Evolutionary conservation across 2,329 filamentous ascomycete genomes (phyloP).

Genomic region (Claviceps quebecensis): DNA sequence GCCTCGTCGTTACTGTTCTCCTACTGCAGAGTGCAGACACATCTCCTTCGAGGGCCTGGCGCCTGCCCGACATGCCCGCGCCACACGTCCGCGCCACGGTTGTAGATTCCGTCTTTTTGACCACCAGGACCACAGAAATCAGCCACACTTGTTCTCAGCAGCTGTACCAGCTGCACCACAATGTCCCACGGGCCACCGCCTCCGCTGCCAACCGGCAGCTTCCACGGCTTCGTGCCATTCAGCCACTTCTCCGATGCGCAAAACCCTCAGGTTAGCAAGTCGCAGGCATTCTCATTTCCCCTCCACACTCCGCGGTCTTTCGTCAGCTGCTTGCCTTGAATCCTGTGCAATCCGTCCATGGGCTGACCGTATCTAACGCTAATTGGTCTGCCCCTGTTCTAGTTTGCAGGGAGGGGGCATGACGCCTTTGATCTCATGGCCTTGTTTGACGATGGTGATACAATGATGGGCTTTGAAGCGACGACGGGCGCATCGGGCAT

Average conservation of each 20-base stretch:
- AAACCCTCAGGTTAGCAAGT: constrained; percentile 3
- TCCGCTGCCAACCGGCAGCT: constrained; percentile 4
- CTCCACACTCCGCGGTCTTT: neutral
- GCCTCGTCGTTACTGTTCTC: neutral
- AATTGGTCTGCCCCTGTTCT: neutral
- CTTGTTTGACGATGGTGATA: constrained; percentile 24
- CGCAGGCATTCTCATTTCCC: neutral
- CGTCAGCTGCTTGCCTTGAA: neutral
- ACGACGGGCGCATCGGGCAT: too few relatives aligned
- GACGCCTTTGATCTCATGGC: constrained; percentile 28
- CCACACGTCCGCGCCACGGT: constrained; percentile 3
- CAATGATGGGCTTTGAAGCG: too few relatives aligned
- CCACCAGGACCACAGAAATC: too few relatives aligned
- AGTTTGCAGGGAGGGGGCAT: constrained; percentile 11
- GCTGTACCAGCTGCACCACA: neutral
- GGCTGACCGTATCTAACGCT: constrained; percentile 1
- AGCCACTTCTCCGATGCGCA: constrained; percentile 1
- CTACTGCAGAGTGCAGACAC: neutral
- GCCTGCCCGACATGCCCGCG: constrained; percentile 4
- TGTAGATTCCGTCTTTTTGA: neutral
- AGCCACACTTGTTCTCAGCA: too few relatives aligned
- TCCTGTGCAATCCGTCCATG: neutral
- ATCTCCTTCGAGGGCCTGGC: neutral
- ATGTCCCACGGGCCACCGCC: constrained; percentile 7
- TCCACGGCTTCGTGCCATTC: constrained; percentile 4